These are phyloP conservation scores for Epichloe brachyelytri DNA, from an alignment of 2,329 filamentous ascomycete genomes.

Conservation along the genomic window DNA sequence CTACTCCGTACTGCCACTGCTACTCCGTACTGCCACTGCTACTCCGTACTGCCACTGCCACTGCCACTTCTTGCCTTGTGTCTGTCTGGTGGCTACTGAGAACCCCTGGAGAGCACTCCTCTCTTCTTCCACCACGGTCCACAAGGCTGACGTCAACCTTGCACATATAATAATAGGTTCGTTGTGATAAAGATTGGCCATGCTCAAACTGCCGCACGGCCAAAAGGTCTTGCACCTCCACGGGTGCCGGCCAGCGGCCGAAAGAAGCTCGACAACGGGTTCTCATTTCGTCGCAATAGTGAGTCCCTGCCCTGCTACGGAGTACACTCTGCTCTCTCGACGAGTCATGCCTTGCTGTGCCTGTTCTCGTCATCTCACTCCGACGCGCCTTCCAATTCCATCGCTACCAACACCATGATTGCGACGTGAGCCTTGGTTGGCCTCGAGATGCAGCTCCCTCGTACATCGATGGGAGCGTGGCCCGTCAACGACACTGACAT, in stretches of 20 bases:
- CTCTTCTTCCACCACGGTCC: background rate
- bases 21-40: too few relatives aligned
- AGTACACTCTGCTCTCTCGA: too few relatives aligned
- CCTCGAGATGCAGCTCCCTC: background rate
- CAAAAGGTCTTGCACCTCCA: slow-evolving; percentile 40
- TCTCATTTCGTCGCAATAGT: slow-evolving; percentile 49
- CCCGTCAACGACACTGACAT: background rate
- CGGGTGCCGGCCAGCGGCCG: slow-evolving; percentile 39
- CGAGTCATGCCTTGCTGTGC: background rate
- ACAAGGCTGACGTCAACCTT: slow-evolving; percentile 1
- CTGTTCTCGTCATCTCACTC: background rate
- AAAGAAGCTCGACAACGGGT: slow-evolving; percentile 43
- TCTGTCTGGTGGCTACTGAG: too few relatives aligned
- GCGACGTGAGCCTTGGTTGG: background rate
- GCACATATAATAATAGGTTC: slow-evolving; percentile 28
- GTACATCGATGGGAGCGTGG: too few relatives aligned
- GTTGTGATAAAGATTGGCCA: slow-evolving; percentile 44
- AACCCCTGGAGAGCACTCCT: too few relatives aligned
- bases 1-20: too few relatives aligned
- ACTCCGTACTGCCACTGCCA: too few relatives aligned
- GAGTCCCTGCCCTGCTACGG: slow-evolving; percentile 17
- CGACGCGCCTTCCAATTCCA: background rate
- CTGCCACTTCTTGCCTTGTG: too few relatives aligned
- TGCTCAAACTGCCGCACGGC: slow-evolving; percentile 45
- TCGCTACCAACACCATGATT: background rate